Evolutionary conservation across 345 rosid species (phyloP), one percentile per base, ranked within the genome.

Genomic region (Populus euphratica): DNA sequence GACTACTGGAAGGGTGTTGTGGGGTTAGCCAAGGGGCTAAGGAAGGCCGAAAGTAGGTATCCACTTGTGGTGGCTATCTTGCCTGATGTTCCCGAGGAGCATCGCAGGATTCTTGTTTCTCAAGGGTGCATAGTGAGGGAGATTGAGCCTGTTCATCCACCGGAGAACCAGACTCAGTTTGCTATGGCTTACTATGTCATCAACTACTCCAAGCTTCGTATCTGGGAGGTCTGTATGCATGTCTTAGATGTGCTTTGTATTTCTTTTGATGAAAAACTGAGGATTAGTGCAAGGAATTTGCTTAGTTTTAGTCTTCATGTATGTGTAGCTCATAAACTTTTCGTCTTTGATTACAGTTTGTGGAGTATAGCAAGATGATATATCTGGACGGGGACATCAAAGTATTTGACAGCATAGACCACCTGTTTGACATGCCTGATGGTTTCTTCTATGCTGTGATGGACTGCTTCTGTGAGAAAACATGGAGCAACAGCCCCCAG

Each of bases 201-300:
- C 83, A 93, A 91, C 85, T 93, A 93, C 89, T 91, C 96, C 50
- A 91, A 93, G 81, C 91, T 93, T 21, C 94, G 94, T 61, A 91
- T 93, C 25, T 91, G 94, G 98, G 91, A 89, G 72, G 98, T 91
- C 86, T 81, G 89, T 74, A 8, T 54, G 4, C 25, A 20, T 31
- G 10, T 47, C 16, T 47, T 44, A 0, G 20, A 21, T 25, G 1
- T 59, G 4, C 12, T n/a, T n/a, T 59, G 63, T n/a, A 9, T 54
- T 21, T 54, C 10, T 54, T 5, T 52, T 54, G 61, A 54, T 20
- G 61, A 54, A 20, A 20, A 52, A 10, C 13, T 9, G 13, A 41
- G 44, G 13, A 7, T 38, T 7, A 38, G 41, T 38, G 41, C 8
- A 8, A 38, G 8, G 41, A 38, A 38, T 91, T 86, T 64, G 33